phyloP scores from a whole-genome alignment of 1,284 basidiomycete genomes.

The Mycena sp. region DNA sequence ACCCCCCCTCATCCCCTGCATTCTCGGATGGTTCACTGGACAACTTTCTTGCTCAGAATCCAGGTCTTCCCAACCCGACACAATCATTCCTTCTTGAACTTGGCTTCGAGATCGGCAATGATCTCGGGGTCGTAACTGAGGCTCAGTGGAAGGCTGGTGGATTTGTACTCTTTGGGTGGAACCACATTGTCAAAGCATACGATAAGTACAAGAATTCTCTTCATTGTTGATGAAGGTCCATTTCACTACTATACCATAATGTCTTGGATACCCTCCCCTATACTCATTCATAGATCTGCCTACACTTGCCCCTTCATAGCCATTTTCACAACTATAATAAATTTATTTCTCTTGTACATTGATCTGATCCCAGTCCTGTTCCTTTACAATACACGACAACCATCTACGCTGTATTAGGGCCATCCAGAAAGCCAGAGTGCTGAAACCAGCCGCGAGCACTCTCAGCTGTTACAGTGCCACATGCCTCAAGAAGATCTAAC shows the following conservation, averaged over 20 bases:
- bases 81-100: neutral
- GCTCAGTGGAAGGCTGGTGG: neutral
- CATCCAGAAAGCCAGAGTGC: too few relatives aligned
- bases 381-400: too few relatives aligned
- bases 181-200: neutral
- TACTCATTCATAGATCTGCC: neutral
- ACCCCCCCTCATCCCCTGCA: conserved; percentile 6
- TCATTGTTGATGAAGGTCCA: neutral
- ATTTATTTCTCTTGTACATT: too few relatives aligned
- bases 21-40: neutral
- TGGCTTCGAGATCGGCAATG: conserved; percentile 1
- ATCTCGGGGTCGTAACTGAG: neutral
- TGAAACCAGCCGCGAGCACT: too few relatives aligned
- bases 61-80: neutral
- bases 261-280: neutral
- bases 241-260: too few relatives aligned
- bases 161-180: neutral
- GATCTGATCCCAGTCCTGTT: too few relatives aligned
- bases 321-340: neutral
- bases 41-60: neutral
- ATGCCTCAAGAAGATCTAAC: too few relatives aligned
- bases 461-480: too few relatives aligned
- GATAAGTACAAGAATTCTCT: conserved; percentile 5
- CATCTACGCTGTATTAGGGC: too few relatives aligned
- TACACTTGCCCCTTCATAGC: conserved; percentile 7